Conservation (phyloP, 768 basidiomycete species). For the Tylopilus vinaceipallidus region DNA sequence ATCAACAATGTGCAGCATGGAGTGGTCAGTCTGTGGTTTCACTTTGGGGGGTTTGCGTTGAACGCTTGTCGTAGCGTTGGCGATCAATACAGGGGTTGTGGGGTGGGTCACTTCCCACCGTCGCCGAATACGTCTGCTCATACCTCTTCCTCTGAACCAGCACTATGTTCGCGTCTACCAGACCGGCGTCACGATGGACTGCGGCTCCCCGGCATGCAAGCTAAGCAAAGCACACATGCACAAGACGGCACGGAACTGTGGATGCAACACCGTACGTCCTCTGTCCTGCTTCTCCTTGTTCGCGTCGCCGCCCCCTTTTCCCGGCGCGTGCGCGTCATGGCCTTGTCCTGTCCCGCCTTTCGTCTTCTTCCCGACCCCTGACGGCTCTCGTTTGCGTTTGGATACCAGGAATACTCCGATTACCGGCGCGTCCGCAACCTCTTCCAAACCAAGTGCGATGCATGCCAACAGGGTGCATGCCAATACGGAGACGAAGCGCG, state of each 20-base stretch:
- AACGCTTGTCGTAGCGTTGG: constrained; percentile 30
- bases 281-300: not conserved
- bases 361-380: not conserved
- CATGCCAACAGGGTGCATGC: constrained; percentile 55
- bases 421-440: constrained; percentile 58
- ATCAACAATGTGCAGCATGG: constrained; percentile 52
- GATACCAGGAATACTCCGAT: constrained; percentile 42
- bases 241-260: constrained; percentile 55
- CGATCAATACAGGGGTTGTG: constrained; percentile 44
- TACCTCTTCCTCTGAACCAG: constrained; percentile 32
- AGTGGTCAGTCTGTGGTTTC: constrained; percentile 42
- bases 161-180: constrained; percentile 65
- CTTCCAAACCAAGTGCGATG: constrained; percentile 64
- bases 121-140: constrained; percentile 3
- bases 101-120: constrained; percentile 26
- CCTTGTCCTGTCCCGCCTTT: not conserved
- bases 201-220: constrained; percentile 47
- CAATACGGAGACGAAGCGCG: constrained; percentile 33
- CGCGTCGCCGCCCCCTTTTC: not conserved
- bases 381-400: not conserved
- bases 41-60: constrained; percentile 5
- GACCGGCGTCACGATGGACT: constrained; percentile 59
- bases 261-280: constrained; percentile 43
- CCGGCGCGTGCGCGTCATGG: no score
- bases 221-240: constrained; percentile 60